Percentiles rank a stretch among this genome's conserved stretches.
These are phyloP conservation scores for Pyricularia sp. DNA, from an alignment of 2,329 filamentous ascomycete species.

Conservation along the genomic window DNA sequence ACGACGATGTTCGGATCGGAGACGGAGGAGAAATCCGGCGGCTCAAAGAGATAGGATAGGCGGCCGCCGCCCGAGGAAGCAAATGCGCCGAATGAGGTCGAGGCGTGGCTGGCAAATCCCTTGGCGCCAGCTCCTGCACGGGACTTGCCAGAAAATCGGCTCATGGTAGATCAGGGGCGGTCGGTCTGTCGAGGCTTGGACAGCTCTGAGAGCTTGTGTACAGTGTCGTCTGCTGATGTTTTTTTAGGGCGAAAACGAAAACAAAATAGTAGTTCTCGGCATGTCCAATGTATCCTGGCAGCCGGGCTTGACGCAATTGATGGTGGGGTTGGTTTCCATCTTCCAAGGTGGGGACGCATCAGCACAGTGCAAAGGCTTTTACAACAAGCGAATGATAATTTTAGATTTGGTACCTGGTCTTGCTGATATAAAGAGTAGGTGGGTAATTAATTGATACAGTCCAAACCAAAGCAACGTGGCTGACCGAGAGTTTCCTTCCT, in stretches of 20 bases:
- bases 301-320: not conserved
- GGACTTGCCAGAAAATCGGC: conserved; percentile 7
- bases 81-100: conserved; percentile 30
- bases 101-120: conserved; percentile 11
- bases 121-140: conserved; percentile 8
- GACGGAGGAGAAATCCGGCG: conserved; percentile 68
- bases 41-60: conserved; percentile 81
- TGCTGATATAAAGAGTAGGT: no score
- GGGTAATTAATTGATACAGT: no score
- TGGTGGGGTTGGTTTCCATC: not conserved
- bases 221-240: not conserved
- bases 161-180: conserved; percentile 3
- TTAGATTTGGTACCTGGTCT: no score
- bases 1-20: conserved; percentile 77
- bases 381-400: no score
- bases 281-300: not conserved
- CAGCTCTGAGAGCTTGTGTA: not conserved
- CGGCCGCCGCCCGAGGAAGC: conserved; percentile 32
- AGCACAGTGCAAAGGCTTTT: not conserved
- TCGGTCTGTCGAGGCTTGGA: not conserved
- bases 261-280: not conserved
- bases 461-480: no score
- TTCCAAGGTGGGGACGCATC: not conserved
- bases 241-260: not conserved
- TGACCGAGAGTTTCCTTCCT: no score